A percentile compares a stretch with the other conserved stretches of the same genome.
Conservation (phyloP, 805 yeast species). For the Metschnikowia henanensis region DNA sequence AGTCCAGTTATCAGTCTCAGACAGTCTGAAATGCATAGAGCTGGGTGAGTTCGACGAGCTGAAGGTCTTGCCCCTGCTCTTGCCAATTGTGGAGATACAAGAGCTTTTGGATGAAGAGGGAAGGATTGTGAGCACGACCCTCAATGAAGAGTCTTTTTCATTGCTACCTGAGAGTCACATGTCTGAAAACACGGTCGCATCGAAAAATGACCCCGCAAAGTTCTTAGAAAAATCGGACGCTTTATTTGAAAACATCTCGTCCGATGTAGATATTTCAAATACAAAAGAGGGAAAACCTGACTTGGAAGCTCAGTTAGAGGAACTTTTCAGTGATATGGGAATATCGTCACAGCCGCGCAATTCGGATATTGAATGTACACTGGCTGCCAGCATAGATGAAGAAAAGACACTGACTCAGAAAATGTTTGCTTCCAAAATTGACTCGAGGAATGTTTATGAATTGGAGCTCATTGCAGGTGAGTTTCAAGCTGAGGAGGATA, state of each 20-base stretch:
- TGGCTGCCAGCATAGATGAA: background rate
- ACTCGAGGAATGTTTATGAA: slow-evolving; percentile 40
- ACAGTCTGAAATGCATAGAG: background rate
- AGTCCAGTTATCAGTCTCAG: no score
- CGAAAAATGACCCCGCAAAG: background rate
- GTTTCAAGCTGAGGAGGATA: slow-evolving; percentile 19
- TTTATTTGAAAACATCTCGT: no score
- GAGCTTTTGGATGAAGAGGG: slow-evolving; percentile 84
- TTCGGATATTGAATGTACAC: background rate
- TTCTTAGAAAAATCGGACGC: background rate
- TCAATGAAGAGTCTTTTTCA: slow-evolving; percentile 22
- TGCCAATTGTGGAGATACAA: slow-evolving; percentile 78
- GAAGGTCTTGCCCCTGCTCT: slow-evolving; percentile 34
- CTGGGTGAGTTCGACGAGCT: slow-evolving; percentile 3
- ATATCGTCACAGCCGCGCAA: slow-evolving; percentile 7
- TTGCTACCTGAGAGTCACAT: background rate
- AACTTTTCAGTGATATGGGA: slow-evolving; percentile 38
- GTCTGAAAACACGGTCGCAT: background rate
- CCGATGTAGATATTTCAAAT: background rate
- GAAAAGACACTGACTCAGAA: background rate
- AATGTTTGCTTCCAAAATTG: background rate
- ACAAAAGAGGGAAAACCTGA: background rate
- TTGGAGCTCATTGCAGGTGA: slow-evolving; percentile 56
- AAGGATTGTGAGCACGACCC: slow-evolving; percentile 46
- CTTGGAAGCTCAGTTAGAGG: slow-evolving; percentile 24